phyloP scores from a whole-genome alignment of 1,284 basidiomycete genomes.

The Sphagnurus paluster region DNA sequence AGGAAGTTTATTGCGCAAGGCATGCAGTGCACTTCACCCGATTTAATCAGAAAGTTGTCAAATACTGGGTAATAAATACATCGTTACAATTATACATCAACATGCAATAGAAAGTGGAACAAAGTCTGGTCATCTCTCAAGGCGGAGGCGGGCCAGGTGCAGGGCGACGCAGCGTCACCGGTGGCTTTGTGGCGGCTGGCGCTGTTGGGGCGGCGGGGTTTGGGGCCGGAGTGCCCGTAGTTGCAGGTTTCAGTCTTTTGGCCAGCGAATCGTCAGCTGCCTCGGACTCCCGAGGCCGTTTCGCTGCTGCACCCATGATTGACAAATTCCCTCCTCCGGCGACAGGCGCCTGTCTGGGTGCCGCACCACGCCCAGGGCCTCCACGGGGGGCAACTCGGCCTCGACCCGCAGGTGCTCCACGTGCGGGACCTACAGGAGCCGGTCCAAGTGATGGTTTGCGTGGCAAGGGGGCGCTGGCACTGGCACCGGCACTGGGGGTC shows the following conservation, averaged over 20 bases:
- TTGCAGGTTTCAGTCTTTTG: conserved; percentile 71
- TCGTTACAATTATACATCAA: conserved; percentile 11
- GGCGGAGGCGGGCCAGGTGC: conserved; percentile 10
- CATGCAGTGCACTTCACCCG: too few relatives aligned
- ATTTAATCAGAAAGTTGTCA: too few relatives aligned
- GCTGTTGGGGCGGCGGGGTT: conserved; percentile 6
- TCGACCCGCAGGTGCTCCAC: conserved; percentile 17
- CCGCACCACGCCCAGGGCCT: conserved; percentile 25
- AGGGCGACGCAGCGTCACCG: conserved; percentile 17
- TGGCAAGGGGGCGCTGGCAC: conserved; percentile 17
- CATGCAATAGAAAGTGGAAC: conserved; percentile 2
- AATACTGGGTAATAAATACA: too few relatives aligned
- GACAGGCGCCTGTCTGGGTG: conserved; percentile 26
- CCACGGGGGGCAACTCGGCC: conserved; percentile 21
- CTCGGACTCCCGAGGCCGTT: conserved; percentile 65
- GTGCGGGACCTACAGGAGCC: conserved; percentile 17
- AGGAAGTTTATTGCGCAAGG: too few relatives aligned
- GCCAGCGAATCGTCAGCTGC: conserved; percentile 60
- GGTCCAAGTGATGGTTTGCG: conserved; percentile 23
- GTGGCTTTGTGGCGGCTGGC: conserved; percentile 7
- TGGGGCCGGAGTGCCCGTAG: too few relatives aligned
- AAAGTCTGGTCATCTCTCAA: background rate
- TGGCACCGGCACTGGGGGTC: conserved; percentile 17
- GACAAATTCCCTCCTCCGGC: conserved; percentile 45
- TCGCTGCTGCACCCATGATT: conserved; percentile 67